These are phyloP conservation scores for Daucus carota DNA, from an alignment of 129 eudicot species.

Conservation along the genomic window DNA sequence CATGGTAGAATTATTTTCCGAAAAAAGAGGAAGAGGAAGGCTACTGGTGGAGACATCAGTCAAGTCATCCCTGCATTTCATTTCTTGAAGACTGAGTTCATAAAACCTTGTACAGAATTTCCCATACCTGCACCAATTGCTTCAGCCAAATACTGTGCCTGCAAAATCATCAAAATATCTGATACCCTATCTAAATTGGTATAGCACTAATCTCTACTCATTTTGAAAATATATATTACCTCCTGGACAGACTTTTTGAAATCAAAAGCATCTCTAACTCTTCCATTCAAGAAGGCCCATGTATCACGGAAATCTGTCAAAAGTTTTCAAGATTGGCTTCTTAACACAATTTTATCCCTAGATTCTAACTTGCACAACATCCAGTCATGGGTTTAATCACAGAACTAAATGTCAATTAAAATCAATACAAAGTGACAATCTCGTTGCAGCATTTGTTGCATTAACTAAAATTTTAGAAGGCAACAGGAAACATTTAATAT, in stretches of 20 bases:
- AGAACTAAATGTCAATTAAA: not conserved
- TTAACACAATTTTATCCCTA: not conserved
- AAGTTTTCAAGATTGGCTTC: not conserved
- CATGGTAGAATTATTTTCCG: not conserved
- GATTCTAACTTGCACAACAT: not conserved
- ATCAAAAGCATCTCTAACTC: conserved; percentile 91
- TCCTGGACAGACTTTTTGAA: conserved; percentile 69
- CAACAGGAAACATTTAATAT: not conserved
- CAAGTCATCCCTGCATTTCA: conserved; percentile 11
- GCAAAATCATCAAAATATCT: too few species aligned
- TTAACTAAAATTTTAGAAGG: not conserved
- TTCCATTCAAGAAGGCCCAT: conserved; percentile 70
- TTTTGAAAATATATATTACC: conserved; percentile 31
- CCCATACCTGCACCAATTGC: conserved; percentile 89
- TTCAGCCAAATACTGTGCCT: conserved; percentile 80
- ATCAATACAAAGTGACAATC: not conserved
- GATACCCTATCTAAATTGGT: too few species aligned
- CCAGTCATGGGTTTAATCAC: not conserved
- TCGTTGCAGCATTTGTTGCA: not conserved
- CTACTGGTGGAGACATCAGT: not conserved
- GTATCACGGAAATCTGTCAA: conserved; percentile 68
- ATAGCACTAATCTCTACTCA: too few species aligned
- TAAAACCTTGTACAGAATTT: conserved; percentile 54
- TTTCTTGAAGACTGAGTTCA: conserved; percentile 37
- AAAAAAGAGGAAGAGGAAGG: not conserved